phyloP scores from a whole-genome alignment of 495 filamentous ascomycete genomes.

The Margaritispora aquatica region DNA sequence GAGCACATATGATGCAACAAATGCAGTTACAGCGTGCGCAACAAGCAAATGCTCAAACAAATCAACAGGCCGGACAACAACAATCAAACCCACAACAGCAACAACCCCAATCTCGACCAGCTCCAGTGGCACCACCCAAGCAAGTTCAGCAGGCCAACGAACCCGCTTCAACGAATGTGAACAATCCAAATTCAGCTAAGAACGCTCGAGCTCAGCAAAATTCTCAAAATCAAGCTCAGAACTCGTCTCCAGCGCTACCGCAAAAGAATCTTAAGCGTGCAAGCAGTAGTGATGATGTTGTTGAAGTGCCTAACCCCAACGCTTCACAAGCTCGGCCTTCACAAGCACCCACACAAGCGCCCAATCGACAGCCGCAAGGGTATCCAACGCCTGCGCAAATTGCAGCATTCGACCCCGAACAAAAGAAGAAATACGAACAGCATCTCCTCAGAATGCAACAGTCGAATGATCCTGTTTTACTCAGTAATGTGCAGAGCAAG shows the following conservation, averaged over 20 bases:
- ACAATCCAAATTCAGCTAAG: slow-evolving; percentile 7
- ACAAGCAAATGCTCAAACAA: not conserved
- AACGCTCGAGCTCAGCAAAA: slow-evolving; percentile 9
- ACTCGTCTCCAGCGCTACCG: slow-evolving; percentile 21
- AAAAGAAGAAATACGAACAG: slow-evolving; percentile 25
- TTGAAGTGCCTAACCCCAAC: slow-evolving; percentile 47
- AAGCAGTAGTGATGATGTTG: slow-evolving; percentile 52
- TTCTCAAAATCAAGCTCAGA: slow-evolving; percentile 14
- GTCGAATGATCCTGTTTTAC: not conserved
- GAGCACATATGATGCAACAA: slow-evolving; percentile 10
- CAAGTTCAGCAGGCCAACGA: slow-evolving; percentile 7
- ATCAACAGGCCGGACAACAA: not conserved
- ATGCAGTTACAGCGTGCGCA: slow-evolving; percentile 17
- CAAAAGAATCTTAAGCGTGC: slow-evolving; percentile 48
- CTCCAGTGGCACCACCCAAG: slow-evolving; percentile 9
- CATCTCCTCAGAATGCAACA: slow-evolving; percentile 1
- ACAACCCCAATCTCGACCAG: not conserved
- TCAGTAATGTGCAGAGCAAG: slow-evolving; percentile 7
- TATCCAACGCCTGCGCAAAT: slow-evolving; percentile 44
- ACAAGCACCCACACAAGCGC: slow-evolving; percentile 9
- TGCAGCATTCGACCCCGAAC: slow-evolving; percentile 40
- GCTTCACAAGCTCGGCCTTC: slow-evolving; percentile 24
- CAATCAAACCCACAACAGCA: slow-evolving; percentile 16
- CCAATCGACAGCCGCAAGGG: slow-evolving; percentile 25
- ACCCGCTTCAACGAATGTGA: not conserved